phyloP scores from a whole-genome alignment of 352 stramenopile species.

The Phytophthora capsici region DNA sequence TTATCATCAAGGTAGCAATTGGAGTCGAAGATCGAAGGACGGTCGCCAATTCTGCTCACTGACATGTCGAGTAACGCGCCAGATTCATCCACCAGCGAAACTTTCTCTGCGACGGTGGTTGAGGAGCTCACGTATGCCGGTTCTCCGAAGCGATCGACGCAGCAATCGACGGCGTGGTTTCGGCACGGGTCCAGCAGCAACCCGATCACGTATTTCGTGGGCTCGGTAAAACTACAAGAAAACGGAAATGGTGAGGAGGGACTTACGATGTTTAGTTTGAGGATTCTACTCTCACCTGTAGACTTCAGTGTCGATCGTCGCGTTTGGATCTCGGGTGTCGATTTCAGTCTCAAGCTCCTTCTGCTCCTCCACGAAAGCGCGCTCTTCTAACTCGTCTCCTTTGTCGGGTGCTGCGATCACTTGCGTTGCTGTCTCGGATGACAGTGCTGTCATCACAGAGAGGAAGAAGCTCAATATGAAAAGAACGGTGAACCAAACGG shows the following conservation, averaged over 20 bases:
- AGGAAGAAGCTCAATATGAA: background rate
- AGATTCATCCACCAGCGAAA: constrained; percentile 75
- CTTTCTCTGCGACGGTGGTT: constrained; percentile 49
- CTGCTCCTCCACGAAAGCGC: constrained; percentile 57
- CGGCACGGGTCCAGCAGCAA: constrained; percentile 86
- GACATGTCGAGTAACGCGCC: constrained; percentile 58
- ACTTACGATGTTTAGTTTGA: background rate
- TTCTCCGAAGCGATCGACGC: constrained; percentile 80
- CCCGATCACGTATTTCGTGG: constrained; percentile 78
- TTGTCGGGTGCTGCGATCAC: constrained; percentile 77
- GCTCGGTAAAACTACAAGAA: constrained; percentile 44
- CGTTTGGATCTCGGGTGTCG: constrained; percentile 42
- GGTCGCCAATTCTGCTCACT: constrained; percentile 74
- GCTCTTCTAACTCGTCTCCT: constrained; percentile 66
- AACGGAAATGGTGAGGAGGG: background rate
- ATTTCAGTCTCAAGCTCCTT: constrained; percentile 47
- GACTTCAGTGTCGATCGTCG: constrained; percentile 67
- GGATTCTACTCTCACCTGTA: constrained; percentile 51
- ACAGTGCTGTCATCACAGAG: constrained; percentile 2
- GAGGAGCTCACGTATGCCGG: constrained; percentile 49
- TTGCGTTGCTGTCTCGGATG: constrained; percentile 31
- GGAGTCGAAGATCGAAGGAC: constrained; percentile 68
- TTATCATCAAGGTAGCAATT: constrained; percentile 74
- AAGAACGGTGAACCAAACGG: background rate
- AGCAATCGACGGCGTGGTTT: constrained; percentile 64